Percentiles rank a stretch among this genome's conserved stretches.
phyloP scores from a whole-genome alignment of 2,329 filamentous ascomycete species.

The Botryotinia convoluta region DNA sequence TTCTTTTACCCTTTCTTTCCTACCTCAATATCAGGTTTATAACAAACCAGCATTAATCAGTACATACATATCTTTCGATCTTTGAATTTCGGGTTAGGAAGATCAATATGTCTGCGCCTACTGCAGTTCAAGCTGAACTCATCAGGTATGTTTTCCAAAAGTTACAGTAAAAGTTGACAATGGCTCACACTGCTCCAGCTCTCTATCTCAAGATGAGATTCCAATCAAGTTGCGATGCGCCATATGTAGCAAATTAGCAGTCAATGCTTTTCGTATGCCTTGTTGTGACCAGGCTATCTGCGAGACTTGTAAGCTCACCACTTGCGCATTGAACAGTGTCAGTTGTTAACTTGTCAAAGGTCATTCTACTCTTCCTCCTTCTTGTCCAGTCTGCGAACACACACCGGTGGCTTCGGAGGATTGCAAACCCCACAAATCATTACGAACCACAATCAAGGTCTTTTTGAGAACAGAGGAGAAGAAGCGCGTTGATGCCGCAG shows the following conservation, averaged over 20 bases:
- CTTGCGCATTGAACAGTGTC: not conserved
- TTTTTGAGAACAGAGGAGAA: conserved; percentile 90
- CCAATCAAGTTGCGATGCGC: conserved; percentile 96
- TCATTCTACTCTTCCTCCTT: conserved; percentile 70
- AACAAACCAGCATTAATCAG: not conserved
- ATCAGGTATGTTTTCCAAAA: conserved; percentile 35
- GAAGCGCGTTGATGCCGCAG: conserved; percentile 68
- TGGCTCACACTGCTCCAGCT: conserved; percentile 28
- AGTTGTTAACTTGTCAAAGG: conserved; percentile 43
- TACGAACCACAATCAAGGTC: conserved; percentile 89
- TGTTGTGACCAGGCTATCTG: conserved; percentile 97
- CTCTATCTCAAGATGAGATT: conserved; percentile 63
- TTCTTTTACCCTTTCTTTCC: conserved; percentile 18
- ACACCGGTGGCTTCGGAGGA: conserved; percentile 81
- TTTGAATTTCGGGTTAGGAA: not conserved
- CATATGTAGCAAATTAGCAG: conserved; percentile 83
- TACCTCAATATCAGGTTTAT: not conserved
- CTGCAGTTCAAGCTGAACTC: conserved; percentile 37
- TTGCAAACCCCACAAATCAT: conserved; percentile 82
- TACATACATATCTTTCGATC: not conserved
- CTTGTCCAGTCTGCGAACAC: conserved; percentile 92
- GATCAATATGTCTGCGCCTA: conserved; percentile 34
- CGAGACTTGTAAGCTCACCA: conserved; percentile 64
- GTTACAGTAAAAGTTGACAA: conserved; percentile 17
- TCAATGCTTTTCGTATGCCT: conserved; percentile 86